Evolutionary conservation across 2,329 filamentous ascomycete species (phyloP).

Genomic region (Microdochium trichocladiopsis): DNA sequence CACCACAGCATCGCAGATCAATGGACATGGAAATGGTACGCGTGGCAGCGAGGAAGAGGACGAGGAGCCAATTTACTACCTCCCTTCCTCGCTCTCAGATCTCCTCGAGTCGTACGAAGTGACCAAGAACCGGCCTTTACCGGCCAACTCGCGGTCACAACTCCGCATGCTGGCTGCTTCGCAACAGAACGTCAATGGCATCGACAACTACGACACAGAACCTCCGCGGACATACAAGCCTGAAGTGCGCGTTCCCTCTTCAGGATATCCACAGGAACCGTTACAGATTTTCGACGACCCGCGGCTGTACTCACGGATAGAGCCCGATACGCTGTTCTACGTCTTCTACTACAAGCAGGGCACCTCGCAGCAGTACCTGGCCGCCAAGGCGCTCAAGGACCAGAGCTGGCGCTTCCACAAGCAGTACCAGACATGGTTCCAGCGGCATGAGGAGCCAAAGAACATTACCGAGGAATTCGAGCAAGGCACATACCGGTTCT

Average conservation of each 20-base stretch:
- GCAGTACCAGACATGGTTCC: slow-evolving; percentile 99
- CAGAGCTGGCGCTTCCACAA: slow-evolving; percentile 99
- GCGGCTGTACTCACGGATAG: slow-evolving; percentile 78
- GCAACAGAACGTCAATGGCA: slow-evolving; percentile 53
- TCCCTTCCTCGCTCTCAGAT: slow-evolving; percentile 83
- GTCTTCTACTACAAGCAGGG: slow-evolving; percentile 99
- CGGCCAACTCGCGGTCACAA: slow-evolving; percentile 57
- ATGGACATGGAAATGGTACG: slow-evolving; percentile 45
- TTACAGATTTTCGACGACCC: slow-evolving; percentile 87
- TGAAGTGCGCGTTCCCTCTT: slow-evolving; percentile 66
- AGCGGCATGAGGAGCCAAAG: slow-evolving; percentile 96
- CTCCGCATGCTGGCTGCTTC: slow-evolving; percentile 71
- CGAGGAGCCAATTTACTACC: slow-evolving; percentile 78
- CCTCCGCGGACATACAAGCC: slow-evolving; percentile 79
- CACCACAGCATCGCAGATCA: slow-evolving; percentile 33
- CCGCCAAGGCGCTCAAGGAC: slow-evolving; percentile 93
- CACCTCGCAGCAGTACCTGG: slow-evolving; percentile 89
- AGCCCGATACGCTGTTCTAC: slow-evolving; percentile 95
- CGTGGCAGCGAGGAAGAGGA: slow-evolving; percentile 34
- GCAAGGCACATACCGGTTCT: slow-evolving; percentile 98
- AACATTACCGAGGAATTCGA: slow-evolving; percentile 98
- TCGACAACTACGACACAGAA: slow-evolving; percentile 73
- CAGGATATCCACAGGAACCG: slow-evolving; percentile 90
- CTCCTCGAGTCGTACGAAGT: slow-evolving; percentile 85
- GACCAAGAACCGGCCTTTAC: slow-evolving; percentile 62